Evolutionary conservation across 331 rosid species (phyloP).

Genomic region (Malus hybrid): DNA sequence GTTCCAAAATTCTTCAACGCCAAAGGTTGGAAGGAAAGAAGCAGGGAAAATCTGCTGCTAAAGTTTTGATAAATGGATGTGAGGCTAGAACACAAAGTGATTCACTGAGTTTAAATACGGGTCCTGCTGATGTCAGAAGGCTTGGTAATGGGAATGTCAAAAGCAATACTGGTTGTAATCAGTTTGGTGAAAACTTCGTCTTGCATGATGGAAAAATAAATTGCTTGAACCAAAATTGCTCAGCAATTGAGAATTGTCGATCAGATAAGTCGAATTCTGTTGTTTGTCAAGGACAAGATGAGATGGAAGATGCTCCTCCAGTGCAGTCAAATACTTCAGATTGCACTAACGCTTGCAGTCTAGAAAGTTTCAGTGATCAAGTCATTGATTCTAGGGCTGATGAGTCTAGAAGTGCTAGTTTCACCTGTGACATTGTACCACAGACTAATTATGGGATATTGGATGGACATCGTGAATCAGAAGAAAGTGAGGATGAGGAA

Average conservation of each 20-base stretch:
- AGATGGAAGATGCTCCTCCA: slow-evolving; percentile 13
- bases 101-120: slow-evolving; percentile 13
- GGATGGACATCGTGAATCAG: slow-evolving; percentile 18
- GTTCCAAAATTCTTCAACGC: slow-evolving; percentile 45
- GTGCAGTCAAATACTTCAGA: slow-evolving; percentile 31
- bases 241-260: slow-evolving; percentile 35
- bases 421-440: slow-evolving; percentile 13
- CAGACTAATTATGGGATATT: slow-evolving; percentile 18
- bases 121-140: slow-evolving; percentile 25
- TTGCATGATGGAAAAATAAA: slow-evolving; percentile 9
- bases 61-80: slow-evolving; percentile 25
- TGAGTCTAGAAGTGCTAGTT: slow-evolving; percentile 10
- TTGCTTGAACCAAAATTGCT: slow-evolving; percentile 14
- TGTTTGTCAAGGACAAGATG: slow-evolving; percentile 24
- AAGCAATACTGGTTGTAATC: slow-evolving; percentile 8
- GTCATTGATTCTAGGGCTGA: slow-evolving; percentile 29
- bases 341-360: slow-evolving; percentile 22
- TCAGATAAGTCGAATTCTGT: slow-evolving; percentile 21
- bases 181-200: slow-evolving; percentile 24
- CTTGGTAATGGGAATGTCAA: slow-evolving; percentile 28
- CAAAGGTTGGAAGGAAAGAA: slow-evolving; percentile 37
- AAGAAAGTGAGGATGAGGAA: slow-evolving; percentile 36
- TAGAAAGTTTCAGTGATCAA: slow-evolving; percentile 32
- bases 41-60: slow-evolving; percentile 25
- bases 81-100: slow-evolving; percentile 29